Evolutionary conservation across 2,329 filamentous ascomycete genomes (phyloP), one percentile per base, ranked within the genome.

Genomic region (Sclerotinia trifoliorum): DNA sequence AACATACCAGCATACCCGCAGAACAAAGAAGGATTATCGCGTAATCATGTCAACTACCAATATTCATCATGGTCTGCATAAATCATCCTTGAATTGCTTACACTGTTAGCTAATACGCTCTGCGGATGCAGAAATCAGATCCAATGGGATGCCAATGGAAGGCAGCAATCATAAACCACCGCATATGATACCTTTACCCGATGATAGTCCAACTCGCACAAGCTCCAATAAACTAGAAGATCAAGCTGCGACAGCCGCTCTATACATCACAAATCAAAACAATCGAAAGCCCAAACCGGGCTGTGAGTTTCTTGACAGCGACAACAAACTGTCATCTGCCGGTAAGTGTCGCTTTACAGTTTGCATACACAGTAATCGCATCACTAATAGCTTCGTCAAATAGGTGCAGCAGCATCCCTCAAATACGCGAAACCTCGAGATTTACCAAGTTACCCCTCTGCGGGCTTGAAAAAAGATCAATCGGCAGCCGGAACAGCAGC

Each of bases 401-500:
- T 70, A 88, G 86, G 86, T 72, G 86, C 86, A 65, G 85, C 86
- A 26, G 79, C 84, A 62, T 87, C 85, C 15, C 81, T 93, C 69
- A 90, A 88, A 78, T 91, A 93, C 81, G 91, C 91, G 69, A 85
- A 86, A 74, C 86, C 90, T 55, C 83, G 87, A 75, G 88, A 91
- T 73, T 84, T 95, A 29, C 92, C 92, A 49, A 91, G 89, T 75
- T 94, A 85, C 74, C 91, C 92, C 17, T 88, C 89, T 13, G 78
- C 83, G 68, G 90, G 91, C 49, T 82, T 92, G 54, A 77, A 82
- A 61, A 80, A 80, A 68, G 79, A 82, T 58, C 80, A 79, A 54
- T 79, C 83, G 64, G 92, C 91, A 68, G 92, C 91, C 70, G 86
- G 89, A 72, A 87, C 90, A 67, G 93, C 92, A 66, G 91, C 91